phyloP scores from a whole-genome alignment of 108 stramenopile genomes.

The Cyclotella kingstonii region DNA sequence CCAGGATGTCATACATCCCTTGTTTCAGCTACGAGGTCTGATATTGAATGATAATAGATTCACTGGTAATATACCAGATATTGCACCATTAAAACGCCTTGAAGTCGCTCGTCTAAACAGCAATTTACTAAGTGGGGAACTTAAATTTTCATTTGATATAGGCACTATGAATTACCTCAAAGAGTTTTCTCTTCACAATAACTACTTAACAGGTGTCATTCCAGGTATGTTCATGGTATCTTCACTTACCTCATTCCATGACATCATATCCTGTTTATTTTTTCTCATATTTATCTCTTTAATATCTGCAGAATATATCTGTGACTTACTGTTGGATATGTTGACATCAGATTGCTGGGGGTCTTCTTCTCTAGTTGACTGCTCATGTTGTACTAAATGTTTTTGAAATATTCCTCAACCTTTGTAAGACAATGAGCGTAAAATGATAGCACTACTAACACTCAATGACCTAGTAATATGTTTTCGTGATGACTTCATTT shows the following conservation, averaged over 20 bases:
- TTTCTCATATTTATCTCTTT: background rate
- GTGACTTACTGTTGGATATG: constrained; percentile 30
- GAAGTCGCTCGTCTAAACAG: constrained; percentile 36
- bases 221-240: constrained; percentile 4
- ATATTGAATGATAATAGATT: constrained; percentile 37
- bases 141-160: constrained; percentile 15
- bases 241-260: too few relatives aligned
- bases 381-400: constrained; percentile 39
- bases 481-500: too few relatives aligned
- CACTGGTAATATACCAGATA: constrained; percentile 23
- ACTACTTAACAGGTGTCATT: constrained; percentile 23
- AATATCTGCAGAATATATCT: constrained; percentile 15
- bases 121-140: constrained; percentile 32
- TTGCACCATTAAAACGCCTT: constrained; percentile 28
- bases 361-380: constrained; percentile 31
- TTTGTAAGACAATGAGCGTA: background rate
- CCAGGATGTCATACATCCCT: constrained; percentile 14
- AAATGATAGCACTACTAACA: background rate
- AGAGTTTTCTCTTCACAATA: constrained; percentile 38
- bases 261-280: background rate
- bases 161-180: constrained; percentile 22
- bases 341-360: constrained; percentile 46
- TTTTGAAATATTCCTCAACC: constrained; percentile 4
- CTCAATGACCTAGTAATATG: too few relatives aligned
- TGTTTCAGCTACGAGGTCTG: constrained; percentile 23